Conservation (phyloP, 148 eudicot genomes). For the Rhododendron griersonianum region DNA sequence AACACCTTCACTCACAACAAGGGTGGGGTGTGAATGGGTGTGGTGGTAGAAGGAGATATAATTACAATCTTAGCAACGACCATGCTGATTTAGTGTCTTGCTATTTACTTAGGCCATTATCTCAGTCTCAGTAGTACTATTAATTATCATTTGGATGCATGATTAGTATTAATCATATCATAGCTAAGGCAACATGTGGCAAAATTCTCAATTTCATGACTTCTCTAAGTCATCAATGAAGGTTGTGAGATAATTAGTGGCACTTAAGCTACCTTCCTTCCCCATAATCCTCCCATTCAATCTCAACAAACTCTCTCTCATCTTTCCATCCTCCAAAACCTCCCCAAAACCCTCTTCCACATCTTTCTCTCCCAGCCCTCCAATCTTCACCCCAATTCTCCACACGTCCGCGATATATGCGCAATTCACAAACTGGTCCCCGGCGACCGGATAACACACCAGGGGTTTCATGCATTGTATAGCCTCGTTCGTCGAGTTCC, state of each 20-base stretch:
- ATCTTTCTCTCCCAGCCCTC: conserved; percentile 33
- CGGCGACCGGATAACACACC: conserved; percentile 70
- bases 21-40: too few species aligned
- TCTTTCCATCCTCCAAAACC: conserved; percentile 32
- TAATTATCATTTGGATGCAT: too few species aligned
- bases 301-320: conserved; percentile 29
- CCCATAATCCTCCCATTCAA: conserved; percentile 46
- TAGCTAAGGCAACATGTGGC: not conserved
- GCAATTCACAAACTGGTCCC: conserved; percentile 74
- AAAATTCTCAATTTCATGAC: not conserved
- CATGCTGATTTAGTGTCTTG: not conserved
- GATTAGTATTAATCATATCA: too few species aligned
- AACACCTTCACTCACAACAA: too few species aligned
- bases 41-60: too few species aligned
- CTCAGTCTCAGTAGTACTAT: too few species aligned
- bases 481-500: conserved; percentile 83
- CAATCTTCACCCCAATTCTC: conserved; percentile 56
- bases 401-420: conserved; percentile 53
- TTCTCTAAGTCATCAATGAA: conserved; percentile 32
- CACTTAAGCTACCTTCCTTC: conserved; percentile 30
- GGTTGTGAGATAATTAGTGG: conserved; percentile 20
- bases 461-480: conserved; percentile 48
- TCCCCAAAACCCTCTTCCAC: conserved; percentile 33
- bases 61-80: not conserved
- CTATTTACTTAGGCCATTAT: not conserved